These are phyloP conservation scores for Blastosporella zonata DNA, from an alignment of 1,284 basidiomycete species.

Conservation along the genomic window DNA sequence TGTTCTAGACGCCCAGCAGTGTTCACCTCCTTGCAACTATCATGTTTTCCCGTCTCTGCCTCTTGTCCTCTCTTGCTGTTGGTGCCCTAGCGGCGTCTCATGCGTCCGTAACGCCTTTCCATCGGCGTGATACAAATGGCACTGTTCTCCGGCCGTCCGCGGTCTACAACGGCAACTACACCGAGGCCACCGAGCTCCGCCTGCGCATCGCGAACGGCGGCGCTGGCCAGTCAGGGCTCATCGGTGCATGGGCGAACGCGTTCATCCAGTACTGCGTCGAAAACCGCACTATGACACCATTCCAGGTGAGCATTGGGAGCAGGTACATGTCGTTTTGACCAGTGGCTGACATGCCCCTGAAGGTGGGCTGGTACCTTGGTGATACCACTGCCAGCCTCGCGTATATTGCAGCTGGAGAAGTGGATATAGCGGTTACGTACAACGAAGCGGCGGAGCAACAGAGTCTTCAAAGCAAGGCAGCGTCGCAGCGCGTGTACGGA, in stretches of 20 bases:
- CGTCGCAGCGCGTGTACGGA: constrained; percentile 34
- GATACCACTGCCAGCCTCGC: constrained; percentile 19
- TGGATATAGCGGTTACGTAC: constrained; percentile 49
- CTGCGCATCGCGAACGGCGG: constrained; percentile 21
- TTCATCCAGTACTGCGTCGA: constrained; percentile 18
- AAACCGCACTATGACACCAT: constrained; percentile 8
- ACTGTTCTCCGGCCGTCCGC: constrained; percentile 1
- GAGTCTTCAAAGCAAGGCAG: constrained; percentile 25
- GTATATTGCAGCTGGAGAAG: constrained; percentile 17
- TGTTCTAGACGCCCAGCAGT: neutral
- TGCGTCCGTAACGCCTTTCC: neutral
- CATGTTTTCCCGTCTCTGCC: neutral
- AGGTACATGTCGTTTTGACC: neutral
- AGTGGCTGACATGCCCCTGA: neutral
- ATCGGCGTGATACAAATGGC: neutral
- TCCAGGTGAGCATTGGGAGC: constrained; percentile 8
- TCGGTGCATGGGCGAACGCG: constrained; percentile 20
- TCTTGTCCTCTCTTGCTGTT: neutral
- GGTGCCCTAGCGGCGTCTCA: neutral
- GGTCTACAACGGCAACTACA: constrained; percentile 10
- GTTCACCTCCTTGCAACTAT: no score
- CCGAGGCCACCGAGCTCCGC: constrained; percentile 10
- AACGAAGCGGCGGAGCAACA: constrained; percentile 45
- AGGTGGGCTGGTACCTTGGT: constrained; percentile 20
- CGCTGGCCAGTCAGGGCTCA: constrained; percentile 20